Base-by-base conservation (phyloP, 345 rosid species). In the Zanthoxylum bungeanum region DNA sequence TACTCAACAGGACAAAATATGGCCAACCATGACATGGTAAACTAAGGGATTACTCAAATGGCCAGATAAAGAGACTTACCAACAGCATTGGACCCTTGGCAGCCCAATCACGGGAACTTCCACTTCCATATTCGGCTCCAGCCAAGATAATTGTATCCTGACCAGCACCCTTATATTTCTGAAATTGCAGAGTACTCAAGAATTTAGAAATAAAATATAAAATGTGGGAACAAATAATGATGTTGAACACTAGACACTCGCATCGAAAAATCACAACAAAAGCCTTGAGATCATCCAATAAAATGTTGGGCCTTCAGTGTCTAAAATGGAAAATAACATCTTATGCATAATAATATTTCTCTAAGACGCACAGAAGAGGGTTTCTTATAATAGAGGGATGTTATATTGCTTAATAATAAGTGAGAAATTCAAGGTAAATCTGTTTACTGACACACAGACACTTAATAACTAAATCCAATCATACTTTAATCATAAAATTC, bases 101-200 rank as follows among this genome's bases (percentile, higher is more conserved):
- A 74, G 99, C 99, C 99, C 99, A 95, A 83, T 95, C 99, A 68
- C 99, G 85, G 27, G 99, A 95, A 84, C 99, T 95, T 84, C 99
- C 99, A 72, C 99, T 95, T 79, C 98, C 98, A 59, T 95, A 95
- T 77, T 95, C 99, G 1, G 98, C 96, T 79, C 99, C 98, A 77
- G 99, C 99, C 60, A 95, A 78, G 69, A 95, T 74, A 66, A 95
- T 86, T 74, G 99, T 93, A 76, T 82, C 93, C 7, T 82, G 86
- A 22, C 98, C 96, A 31, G 87, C 85, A 33, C 36, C 53, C 79
- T 89, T 95, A 93, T 95, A 95, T 73, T 74, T 95, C 98, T 95
- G 91, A 75, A 47, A 81, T 46, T 36, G 47, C 16, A 61, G 67
- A 71, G 72, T 42, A 11, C 34, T 49, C 47, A 30, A 4, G 53